Base-by-base conservation (phyloP, 1,139 yeast species). In the Hemisphaericaspora subhashii region DNA sequence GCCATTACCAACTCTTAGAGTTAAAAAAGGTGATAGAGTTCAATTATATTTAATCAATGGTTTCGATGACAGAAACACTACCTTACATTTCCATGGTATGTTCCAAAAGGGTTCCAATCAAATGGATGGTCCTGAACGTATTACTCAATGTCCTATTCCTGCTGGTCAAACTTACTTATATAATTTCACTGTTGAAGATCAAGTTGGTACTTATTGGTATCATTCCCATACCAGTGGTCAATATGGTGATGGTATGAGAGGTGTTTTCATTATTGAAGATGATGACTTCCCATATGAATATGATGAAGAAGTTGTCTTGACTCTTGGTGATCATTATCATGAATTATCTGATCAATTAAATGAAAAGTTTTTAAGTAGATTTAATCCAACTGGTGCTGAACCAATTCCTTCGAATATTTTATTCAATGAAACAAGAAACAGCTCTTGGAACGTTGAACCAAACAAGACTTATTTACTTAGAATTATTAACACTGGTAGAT, bases 311-410 rank as follows among this genome's bases (percentile, higher is more conserved):
- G 68, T 76, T 42, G 62, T 70, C 5, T 63, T 83, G 38, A 66
- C 80, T 9, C 50, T 85, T 16, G 58, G 79, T 30, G 94, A 85
- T 48, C 74, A 83, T 64, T 85, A 85, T 55, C 86, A 81, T 51
- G 60, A 54, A 57, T 28, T 67, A 22, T 62, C 71, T 32, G 68
- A 78, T 40, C 64, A 61, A 2, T 64, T 83, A 32, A 82, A 78
- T 39, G 51, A 60, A 8, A 58, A 62, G 26, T 84, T 83, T 58
- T 60, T 82, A 54, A 72, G 73, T 36, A 62, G 83, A 46, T 84
- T 74, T 55, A 85, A 85, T 50, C 94, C 94, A 23, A 83, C 90
- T 1, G 94, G 94, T 40, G 88, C 86, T 28, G 94, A 85, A 57
- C 92, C 92, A 27, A 74, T 84, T 41, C 92, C 92, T 6, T 80